Evolutionary conservation across 2,329 filamentous ascomycete genomes (phyloP).

Genomic region (Penicillium occitanis): DNA sequence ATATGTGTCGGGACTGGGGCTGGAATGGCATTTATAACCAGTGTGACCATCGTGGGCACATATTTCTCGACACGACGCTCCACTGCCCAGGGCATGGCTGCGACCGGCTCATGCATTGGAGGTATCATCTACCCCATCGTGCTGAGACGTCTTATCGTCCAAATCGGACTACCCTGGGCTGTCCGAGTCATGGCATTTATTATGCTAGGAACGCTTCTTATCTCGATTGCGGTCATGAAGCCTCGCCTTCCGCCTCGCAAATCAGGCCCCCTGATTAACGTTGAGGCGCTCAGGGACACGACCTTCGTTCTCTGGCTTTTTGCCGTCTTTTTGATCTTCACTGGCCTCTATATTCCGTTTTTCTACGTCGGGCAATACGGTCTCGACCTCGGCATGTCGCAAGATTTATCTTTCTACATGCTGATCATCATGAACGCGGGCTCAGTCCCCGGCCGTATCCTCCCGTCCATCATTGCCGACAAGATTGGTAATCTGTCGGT

Average conservation of each 20-base stretch:
- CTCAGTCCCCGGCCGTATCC: neutral
- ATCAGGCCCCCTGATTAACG: neutral
- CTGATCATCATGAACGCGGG: neutral
- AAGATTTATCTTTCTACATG: neutral
- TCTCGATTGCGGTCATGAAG: constrained; percentile 35
- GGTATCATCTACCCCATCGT: constrained; percentile 52
- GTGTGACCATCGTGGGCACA: constrained; percentile 47
- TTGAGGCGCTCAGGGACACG: neutral
- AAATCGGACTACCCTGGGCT: constrained; percentile 52
- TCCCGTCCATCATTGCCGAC: neutral
- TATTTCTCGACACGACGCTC: constrained; percentile 50
- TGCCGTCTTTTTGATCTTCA: neutral
- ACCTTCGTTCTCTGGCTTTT: neutral
- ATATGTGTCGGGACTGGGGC: constrained; percentile 44
- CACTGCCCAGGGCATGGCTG: constrained; percentile 47
- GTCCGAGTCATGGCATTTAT: constrained; percentile 53
- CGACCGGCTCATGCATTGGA: constrained; percentile 51
- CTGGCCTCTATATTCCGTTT: constrained; percentile 1
- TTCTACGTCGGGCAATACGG: neutral
- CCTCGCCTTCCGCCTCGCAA: constrained; percentile 27
- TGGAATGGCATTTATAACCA: constrained; percentile 45
- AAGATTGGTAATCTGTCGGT: neutral
- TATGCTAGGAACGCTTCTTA: constrained; percentile 45
- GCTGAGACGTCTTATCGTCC: constrained; percentile 51
- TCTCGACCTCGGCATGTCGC: neutral